These are phyloP conservation scores for Mycena epipterygia DNA, from an alignment of 768 basidiomycete species.

Conservation along the genomic window DNA sequence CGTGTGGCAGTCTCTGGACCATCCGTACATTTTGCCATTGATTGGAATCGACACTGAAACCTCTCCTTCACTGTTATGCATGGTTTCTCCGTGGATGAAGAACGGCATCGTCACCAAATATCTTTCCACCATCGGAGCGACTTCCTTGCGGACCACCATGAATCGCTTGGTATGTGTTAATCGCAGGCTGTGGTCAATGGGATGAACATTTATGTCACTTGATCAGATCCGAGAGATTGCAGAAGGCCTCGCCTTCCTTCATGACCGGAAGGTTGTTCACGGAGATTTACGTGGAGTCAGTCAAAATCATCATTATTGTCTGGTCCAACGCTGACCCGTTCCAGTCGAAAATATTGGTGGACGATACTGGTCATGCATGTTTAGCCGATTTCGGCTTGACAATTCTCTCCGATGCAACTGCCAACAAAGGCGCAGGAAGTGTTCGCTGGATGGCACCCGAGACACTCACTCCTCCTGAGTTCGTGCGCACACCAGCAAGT, in stretches of 20 bases:
- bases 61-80: constrained; percentile 35
- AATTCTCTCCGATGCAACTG: constrained; percentile 25
- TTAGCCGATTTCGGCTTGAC: constrained; percentile 37
- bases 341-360: constrained; percentile 39
- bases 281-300: constrained; percentile 36
- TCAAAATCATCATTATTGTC: too few relatives aligned
- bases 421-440: constrained; percentile 23
- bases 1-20: constrained; percentile 37
- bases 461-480: constrained; percentile 19
- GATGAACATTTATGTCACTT: neutral
- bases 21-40: constrained; percentile 38
- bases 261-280: constrained; percentile 33
- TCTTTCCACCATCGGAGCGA: constrained; percentile 27
- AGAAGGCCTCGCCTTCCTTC: constrained; percentile 32
- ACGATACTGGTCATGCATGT: constrained; percentile 20
- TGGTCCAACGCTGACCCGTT: too few relatives aligned
- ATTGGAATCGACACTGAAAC: constrained; percentile 38
- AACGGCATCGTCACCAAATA: constrained; percentile 41
- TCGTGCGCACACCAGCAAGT: constrained; percentile 8
- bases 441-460: constrained; percentile 39
- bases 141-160: constrained; percentile 6
- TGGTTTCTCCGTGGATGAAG: constrained; percentile 46
- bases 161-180: constrained; percentile 24
- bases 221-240: constrained; percentile 37
- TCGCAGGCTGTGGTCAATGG: neutral